Percentiles rank a stretch among this genome's conserved stretches.
Evolutionary conservation across 352 stramenopile species (phyloP).

Genomic region (Phytophthora hybrid): DNA sequence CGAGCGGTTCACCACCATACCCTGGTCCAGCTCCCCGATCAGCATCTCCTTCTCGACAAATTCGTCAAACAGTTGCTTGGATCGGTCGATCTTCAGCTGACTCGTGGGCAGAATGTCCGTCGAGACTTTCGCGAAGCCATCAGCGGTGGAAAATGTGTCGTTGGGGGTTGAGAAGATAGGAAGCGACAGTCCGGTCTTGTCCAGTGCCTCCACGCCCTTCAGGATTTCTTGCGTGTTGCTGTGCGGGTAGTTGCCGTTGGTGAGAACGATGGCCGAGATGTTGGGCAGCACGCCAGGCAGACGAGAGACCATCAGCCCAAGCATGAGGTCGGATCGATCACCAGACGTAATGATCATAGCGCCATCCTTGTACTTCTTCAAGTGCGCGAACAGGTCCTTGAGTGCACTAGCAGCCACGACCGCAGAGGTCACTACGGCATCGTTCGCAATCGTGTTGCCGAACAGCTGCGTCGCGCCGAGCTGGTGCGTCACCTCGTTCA

Average conservation of each 20-base stretch:
- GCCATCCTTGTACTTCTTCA: constrained; percentile 84
- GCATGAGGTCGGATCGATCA: constrained; percentile 76
- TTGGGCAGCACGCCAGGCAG: constrained; percentile 74
- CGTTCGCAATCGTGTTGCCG: constrained; percentile 67
- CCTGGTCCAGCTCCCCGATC: constrained; percentile 71
- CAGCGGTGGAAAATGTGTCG: constrained; percentile 72
- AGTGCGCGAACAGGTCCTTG: constrained; percentile 77
- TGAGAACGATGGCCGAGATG: constrained; percentile 76
- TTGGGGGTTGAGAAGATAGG: constrained; percentile 74
- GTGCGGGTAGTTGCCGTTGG: constrained; percentile 78
- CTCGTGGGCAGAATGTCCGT: constrained; percentile 79
- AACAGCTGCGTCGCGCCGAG: constrained; percentile 75
- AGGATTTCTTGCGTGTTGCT: constrained; percentile 81
- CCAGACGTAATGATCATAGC: constrained; percentile 78
- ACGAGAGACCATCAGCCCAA: constrained; percentile 72
- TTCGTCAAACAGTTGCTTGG: constrained; percentile 68
- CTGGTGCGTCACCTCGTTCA: constrained; percentile 80
- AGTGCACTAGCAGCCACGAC: constrained; percentile 75
- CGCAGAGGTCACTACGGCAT: constrained; percentile 70
- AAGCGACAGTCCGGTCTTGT: constrained; percentile 74
- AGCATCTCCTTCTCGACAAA: constrained; percentile 74
- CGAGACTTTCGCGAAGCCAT: constrained; percentile 62
- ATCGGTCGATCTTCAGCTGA: constrained; percentile 73
- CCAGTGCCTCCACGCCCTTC: constrained; percentile 68
- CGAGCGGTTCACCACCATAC: constrained; percentile 68